A percentile compares a stretch with the other conserved stretches of the same genome.
These are phyloP conservation scores for Micractinium sp. DNA, from an alignment of 139 green algal genomes.

Conservation along the genomic window DNA sequence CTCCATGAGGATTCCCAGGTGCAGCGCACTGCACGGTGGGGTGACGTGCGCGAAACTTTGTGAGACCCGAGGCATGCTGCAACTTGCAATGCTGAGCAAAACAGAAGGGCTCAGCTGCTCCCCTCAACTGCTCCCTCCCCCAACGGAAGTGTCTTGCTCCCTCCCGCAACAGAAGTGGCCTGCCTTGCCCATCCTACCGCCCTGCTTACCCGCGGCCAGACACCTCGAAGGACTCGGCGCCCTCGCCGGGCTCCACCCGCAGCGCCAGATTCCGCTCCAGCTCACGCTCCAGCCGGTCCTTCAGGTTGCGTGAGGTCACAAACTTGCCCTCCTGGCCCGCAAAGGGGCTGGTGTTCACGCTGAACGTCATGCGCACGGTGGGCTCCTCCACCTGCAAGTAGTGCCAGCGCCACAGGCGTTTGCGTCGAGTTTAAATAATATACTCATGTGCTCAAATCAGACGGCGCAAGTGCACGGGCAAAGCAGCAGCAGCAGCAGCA, in stretches of 20 bases:
- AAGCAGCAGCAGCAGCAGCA: no score
- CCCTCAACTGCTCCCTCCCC: no score
- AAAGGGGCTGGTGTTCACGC: conserved; percentile 96
- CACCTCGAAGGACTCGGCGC: conserved; percentile 94
- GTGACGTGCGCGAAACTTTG: no score
- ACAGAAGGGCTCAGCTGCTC: no score
- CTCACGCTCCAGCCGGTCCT: conserved; percentile 65
- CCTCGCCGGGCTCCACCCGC: conserved; percentile 90
- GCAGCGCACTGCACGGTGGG: conserved; percentile 57
- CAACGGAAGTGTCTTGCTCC: no score
- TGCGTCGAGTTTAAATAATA: no score
- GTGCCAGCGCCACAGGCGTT: background rate
- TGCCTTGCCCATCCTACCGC: no score
- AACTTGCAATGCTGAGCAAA: no score
- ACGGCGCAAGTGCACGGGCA: no score
- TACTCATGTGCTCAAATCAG: no score
- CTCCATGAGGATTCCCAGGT: conserved; percentile 98
- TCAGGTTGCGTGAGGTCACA: conserved; percentile 90
- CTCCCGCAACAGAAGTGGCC: no score
- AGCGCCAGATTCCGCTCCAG: conserved; percentile 98
- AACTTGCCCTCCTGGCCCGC: conserved; percentile 96
- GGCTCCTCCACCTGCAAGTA: conserved; percentile 90
- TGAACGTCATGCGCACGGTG: conserved; percentile 97
- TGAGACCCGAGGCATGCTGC: no score
- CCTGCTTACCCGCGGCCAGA: conserved; percentile 77